phyloP scores from a whole-genome alignment of 2,329 filamentous ascomycete genomes.

The Colletotrichum filicis region DNA sequence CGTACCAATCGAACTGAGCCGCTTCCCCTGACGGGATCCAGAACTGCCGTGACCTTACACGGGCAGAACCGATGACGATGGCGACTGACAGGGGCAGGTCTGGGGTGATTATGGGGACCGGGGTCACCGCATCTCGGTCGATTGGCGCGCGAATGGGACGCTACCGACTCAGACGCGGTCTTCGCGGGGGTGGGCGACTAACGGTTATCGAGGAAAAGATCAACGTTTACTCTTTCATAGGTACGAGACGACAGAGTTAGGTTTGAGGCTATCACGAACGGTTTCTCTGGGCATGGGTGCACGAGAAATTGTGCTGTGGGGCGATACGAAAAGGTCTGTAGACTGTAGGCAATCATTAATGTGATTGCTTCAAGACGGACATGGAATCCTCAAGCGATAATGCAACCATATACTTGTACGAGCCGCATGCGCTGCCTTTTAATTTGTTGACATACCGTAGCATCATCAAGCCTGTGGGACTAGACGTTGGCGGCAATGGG shows the following conservation, averaged over 20 bases:
- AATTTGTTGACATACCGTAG: too few relatives aligned
- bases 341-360: too few relatives aligned
- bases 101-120: not conserved
- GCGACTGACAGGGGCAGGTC: not conserved
- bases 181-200: not conserved
- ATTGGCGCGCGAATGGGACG: slow-evolving; percentile 24
- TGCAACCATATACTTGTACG: too few relatives aligned
- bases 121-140: slow-evolving; percentile 23
- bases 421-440: too few relatives aligned
- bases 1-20: slow-evolving; percentile 18
- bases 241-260: not conserved
- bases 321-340: too few relatives aligned
- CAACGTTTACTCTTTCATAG: too few relatives aligned
- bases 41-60: slow-evolving; percentile 2
- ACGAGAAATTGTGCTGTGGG: too few relatives aligned
- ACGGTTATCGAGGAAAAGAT: not conserved
- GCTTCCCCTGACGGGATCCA: not conserved
- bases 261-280: not conserved
- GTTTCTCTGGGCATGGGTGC: not conserved
- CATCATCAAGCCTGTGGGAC: too few relatives aligned
- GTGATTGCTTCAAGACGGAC: too few relatives aligned
- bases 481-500: too few relatives aligned
- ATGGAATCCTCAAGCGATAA: too few relatives aligned
- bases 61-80: slow-evolving; percentile 10
- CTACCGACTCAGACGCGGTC: not conserved